Conservation (phyloP, 805 yeast genomes). For the Zygoascus bituminiphila region DNA sequence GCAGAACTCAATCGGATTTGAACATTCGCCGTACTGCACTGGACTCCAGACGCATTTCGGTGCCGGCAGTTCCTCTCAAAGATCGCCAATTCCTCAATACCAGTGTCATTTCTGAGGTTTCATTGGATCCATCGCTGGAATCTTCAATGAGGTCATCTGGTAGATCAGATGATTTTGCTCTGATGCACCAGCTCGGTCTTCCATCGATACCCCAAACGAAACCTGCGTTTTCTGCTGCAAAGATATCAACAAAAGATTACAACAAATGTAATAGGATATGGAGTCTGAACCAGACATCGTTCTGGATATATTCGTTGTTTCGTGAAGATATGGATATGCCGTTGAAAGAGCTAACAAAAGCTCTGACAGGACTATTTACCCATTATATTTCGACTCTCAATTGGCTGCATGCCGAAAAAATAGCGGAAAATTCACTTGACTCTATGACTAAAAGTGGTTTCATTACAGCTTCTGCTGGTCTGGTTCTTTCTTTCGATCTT, state of each 20-base stretch:
- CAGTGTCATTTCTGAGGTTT: neutral
- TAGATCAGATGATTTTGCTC: slow-evolving; percentile 13
- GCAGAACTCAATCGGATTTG: neutral
- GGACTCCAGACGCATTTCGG: neutral
- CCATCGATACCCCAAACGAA: slow-evolving; percentile 19
- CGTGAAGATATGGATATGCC: slow-evolving; percentile 10
- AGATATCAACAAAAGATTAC: slow-evolving; percentile 17
- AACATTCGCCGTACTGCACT: neutral
- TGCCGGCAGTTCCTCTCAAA: neutral
- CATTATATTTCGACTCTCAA: slow-evolving; percentile 23
- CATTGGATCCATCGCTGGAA: neutral
- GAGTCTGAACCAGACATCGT: slow-evolving; percentile 13
- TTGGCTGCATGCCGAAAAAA: slow-evolving; percentile 25
- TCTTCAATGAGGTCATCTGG: slow-evolving; percentile 8
- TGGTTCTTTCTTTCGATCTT: slow-evolving; percentile 3
- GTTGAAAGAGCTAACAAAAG: slow-evolving; percentile 12
- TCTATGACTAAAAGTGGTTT: slow-evolving; percentile 21
- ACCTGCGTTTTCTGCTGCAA: slow-evolving; percentile 13
- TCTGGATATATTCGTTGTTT: slow-evolving; percentile 12
- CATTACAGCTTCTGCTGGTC: slow-evolving; percentile 8
- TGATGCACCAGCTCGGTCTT: slow-evolving; percentile 16
- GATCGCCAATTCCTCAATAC: neutral
- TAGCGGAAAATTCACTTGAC: slow-evolving; percentile 22
- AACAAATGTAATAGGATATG: slow-evolving; percentile 15
- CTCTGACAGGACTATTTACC: slow-evolving; percentile 20